Evolutionary conservation across 768 basidiomycete species (phyloP), one percentile per base, ranked within the genome.

Genomic region (Termitomyces eurrhizus): DNA sequence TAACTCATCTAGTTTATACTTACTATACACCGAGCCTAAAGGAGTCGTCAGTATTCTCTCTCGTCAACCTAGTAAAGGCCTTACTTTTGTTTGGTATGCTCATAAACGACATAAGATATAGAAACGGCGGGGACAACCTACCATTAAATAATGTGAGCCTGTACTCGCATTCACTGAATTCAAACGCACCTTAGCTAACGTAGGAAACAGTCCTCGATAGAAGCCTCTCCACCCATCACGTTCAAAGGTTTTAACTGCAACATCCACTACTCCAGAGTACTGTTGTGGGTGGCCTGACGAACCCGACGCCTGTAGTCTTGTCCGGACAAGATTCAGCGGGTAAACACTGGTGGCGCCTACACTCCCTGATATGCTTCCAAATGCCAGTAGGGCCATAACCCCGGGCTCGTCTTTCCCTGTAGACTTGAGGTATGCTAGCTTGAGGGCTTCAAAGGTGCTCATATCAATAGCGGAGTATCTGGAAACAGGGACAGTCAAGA

Each of bases 101-200:
- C 92, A 74, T 94, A 94, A 63, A 97, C 95, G 44, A 97, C 87
- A 75, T 97, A 97, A 62, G 93, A 93, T 75, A 98, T 98, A 8
- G 95, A 96, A 46, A 98, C 96, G 4, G 95, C 89, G 54, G 96
- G 96, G 49, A 97, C 88, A 60, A 98, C 96, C 91, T 93, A 66
- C 37, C 49, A 53, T 66, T 37, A 65, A 59, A 21, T 16, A 37
- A 42, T 14, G 33, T 63, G 13, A 53, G 49, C 55, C 9, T 24
- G 32, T 35, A 36, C 26, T 14, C 44, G 36, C 18, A n/a, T 24
- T 32, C 33, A 46, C 16, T 18, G 24, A 8, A 44, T 14, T 4
- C 35, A 18, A 54, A 63, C 74, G 14, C 59, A 89, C 91, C 85
- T 98, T 98, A 51, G 95, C 93, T 67, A 98, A 79, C 26, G 92